Evolutionary conservation across 208 protist species (phyloP).

Genomic region (Leishmania arabica): DNA sequence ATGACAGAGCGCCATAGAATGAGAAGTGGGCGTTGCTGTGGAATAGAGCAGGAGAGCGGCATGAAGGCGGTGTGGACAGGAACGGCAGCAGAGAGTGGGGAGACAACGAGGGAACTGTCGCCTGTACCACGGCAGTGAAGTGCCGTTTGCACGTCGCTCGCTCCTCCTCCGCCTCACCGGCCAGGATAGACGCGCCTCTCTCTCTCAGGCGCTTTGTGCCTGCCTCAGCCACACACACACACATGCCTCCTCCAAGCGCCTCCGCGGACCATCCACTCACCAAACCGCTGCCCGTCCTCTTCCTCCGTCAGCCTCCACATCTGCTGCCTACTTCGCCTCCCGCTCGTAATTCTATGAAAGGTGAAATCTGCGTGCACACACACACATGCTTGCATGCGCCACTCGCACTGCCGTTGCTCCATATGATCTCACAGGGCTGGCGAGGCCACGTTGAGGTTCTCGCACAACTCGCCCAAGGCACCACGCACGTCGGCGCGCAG

Average conservation of each 20-base stretch:
- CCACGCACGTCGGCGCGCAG: constrained; percentile 67
- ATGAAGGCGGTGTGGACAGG: not conserved
- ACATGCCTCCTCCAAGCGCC: not conserved
- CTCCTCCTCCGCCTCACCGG: not conserved
- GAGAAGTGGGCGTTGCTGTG: not conserved
- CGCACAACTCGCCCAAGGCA: constrained; percentile 63
- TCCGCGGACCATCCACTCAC: not conserved
- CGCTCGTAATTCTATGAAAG: not conserved
- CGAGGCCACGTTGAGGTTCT: constrained; percentile 70
- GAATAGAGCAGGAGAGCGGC: not conserved
- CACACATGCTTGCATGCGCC: not conserved
- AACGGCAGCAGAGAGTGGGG: not conserved
- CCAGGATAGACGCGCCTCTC: not conserved
- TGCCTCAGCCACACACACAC: not conserved
- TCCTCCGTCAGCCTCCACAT: not conserved
- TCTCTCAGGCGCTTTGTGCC: too few species aligned
- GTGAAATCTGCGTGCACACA: not conserved
- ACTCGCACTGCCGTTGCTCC: not conserved
- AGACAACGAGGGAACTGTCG: not conserved
- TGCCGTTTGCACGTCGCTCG: not conserved
- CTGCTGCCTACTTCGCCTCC: not conserved
- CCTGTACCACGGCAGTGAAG: not conserved
- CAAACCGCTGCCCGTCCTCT: not conserved
- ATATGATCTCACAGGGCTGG: constrained; percentile 46
- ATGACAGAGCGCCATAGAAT: not conserved